Evolutionary conservation across 306 rosid species (phyloP), one percentile per base, ranked within the genome.

Genomic region (Sphenostylis stenocarpa): DNA sequence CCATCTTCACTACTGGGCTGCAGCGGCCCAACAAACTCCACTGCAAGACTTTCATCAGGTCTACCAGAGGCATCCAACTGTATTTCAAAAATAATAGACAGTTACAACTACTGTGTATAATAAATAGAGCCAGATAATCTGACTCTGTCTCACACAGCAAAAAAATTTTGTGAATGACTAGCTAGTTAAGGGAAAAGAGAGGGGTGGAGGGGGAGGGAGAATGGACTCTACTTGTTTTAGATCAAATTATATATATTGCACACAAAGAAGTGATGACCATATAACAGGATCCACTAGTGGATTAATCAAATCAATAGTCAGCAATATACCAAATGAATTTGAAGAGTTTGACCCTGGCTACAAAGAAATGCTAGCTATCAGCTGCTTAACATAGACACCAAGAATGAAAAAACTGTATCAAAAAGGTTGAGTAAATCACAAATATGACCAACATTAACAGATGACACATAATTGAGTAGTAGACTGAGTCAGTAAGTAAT

Each of bases 41-140:
- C 71, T 11, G 87, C 86, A 70, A 94, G 94, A 85, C 98, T 94
- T 90, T 94, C 98, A 88, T 94, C 97, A 11, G 96, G 89, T 85
- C 98, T 83, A 69, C 98, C 98, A 17, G 89, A 77, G 76, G 97
- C 90, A 82, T 94, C 96, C 93, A 94, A 80, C 98, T 94, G 88
- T 86, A 56, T 48, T 56, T 67, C 77, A 76, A 81, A 73, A 76
- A 76, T 49, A 64, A 79, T 33, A 17, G 26, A 65, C 70, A 68
- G 77, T 78, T 60, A 58, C 17, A 70, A 67, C 45, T 72, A 39
- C 52, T 55, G 10, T 5, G 15, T 45, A 45, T 15, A 72, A 65
- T 67, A 49, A 48, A 73, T 28, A 60, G 58, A 52, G 41, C 34
- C 53, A 78, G 31, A 65, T n/a, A 47, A 66, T 77, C 34, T 56